Evolutionary conservation across 805 yeast species (phyloP), one percentile per base, ranked within the genome.

Genomic region (Hagleromyces aurorensis): DNA sequence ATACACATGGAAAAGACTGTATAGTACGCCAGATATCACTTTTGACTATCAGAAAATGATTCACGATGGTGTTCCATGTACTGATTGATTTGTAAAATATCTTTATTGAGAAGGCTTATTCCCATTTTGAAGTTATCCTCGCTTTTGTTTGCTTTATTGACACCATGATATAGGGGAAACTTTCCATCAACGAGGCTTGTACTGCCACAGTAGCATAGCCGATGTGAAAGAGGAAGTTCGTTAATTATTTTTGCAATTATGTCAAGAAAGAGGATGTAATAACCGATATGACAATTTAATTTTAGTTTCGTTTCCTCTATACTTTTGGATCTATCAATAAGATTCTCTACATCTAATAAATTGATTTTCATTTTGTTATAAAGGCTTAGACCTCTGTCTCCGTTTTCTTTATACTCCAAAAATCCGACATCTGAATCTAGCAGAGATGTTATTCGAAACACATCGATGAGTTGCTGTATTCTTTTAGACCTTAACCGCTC

Each of bases 1-100:
- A 10, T 54, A 49, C 20, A 70, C 85, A 2, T 84, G 93, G 86
- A 86, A 87, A 55, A 58, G 91, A 36, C 51, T 76, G 11, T 79
- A 80, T 45, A 65, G 70, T 14, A 62, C 67, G 5, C 77, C 79
- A 1, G 61, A 58, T 0, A 52, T 50, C 5, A 41, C 31, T 3
- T 49, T 75, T 27, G 85, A 80, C 44, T 45, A 52, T 21, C 82
- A 76, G 48, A 43, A 51, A 7, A 50, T 77, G 34, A 75, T 71
- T 13, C 40, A 52, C 18, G 62, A 49, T 12, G 80, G 78, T 20
- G 46, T 48, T 33, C 46, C 45, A 52, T 36, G 40, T 43, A 49
- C 38, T 50, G 53, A 15, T 34, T 50, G 15, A 48, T 21, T 32
- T 53, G 59, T 26, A 40, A 26, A 16, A 53, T 36, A 30, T 53